Conservation (phyloP, 2,329 filamentous ascomycete genomes). For the Clarireedia hainanense region DNA sequence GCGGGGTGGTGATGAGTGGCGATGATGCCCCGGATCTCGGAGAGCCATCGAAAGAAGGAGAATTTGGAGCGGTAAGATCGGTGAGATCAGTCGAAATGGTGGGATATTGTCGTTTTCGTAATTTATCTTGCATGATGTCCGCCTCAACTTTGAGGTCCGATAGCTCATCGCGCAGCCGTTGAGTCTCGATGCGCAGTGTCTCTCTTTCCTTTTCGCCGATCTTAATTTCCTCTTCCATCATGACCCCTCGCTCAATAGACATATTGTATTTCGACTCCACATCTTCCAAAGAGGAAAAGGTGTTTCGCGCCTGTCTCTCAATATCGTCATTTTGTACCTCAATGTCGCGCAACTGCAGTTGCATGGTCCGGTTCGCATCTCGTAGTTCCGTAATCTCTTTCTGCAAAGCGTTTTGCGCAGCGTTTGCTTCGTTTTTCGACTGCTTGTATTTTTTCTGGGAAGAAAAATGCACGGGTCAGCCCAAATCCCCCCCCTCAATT, state of each 20-base stretch:
- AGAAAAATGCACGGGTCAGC: slow-evolving; percentile 16
- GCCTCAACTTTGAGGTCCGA: slow-evolving; percentile 91
- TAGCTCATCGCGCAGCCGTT: slow-evolving; percentile 83
- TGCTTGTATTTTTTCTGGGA: slow-evolving; percentile 87
- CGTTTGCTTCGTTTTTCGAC: slow-evolving; percentile 78
- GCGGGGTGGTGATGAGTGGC: slow-evolving; percentile 81
- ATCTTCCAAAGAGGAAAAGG: slow-evolving; percentile 90
- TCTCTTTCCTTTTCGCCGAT: slow-evolving; percentile 89
- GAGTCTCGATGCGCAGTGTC: slow-evolving; percentile 77
- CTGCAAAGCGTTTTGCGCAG: slow-evolving; percentile 77
- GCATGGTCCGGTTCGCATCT: slow-evolving; percentile 72
- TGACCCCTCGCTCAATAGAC: slow-evolving; percentile 81
- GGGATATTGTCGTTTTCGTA: slow-evolving; percentile 64
- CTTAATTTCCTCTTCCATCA: slow-evolving; percentile 93
- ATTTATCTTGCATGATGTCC: slow-evolving; percentile 89
- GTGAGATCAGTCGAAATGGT: slow-evolving; percentile 54
- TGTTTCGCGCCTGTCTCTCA: slow-evolving; percentile 91
- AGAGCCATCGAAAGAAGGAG: slow-evolving; percentile 67
- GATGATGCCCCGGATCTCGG: slow-evolving; percentile 85
- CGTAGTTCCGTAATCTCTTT: slow-evolving; percentile 93
- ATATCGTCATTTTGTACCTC: slow-evolving; percentile 98
- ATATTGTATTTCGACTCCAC: slow-evolving; percentile 96
- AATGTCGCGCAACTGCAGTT: slow-evolving; percentile 82
- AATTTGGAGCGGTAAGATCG: slow-evolving; percentile 55
- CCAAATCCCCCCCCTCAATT: slow-evolving; percentile 2